A percentile compares a stretch with the other conserved stretches of the same genome.
Evolutionary conservation across 257 asterid species (phyloP).

Genomic region (Solanum bulbocastanum): DNA sequence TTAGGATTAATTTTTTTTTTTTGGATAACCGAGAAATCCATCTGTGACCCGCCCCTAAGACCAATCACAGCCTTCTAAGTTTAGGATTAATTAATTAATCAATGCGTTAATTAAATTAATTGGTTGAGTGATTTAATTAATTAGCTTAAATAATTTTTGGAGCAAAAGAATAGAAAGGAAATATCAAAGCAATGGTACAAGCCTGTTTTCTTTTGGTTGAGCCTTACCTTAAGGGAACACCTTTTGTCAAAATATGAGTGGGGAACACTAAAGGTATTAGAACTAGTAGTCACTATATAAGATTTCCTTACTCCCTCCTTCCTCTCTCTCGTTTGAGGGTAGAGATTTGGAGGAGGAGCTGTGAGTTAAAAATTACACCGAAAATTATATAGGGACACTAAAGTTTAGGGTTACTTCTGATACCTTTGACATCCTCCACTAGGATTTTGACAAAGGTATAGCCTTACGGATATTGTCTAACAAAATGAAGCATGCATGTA

Average conservation of each 20-base stretch:
- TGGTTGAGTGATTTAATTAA: not conserved
- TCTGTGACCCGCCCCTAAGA: fast-evolving
- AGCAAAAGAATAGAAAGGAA: not conserved
- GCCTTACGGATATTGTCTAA: not conserved
- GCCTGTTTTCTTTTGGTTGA: not conserved
- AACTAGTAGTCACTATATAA: not conserved
- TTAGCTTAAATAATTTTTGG: not conserved
- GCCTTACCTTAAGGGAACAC: not conserved
- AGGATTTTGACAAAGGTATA: not conserved
- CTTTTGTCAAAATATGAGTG: not conserved
- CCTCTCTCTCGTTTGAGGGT: not conserved
- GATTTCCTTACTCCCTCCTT: not conserved
- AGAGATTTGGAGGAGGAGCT: not conserved
- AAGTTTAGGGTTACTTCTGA: not conserved
- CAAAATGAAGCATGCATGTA: not conserved
- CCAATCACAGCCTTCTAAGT: not conserved
- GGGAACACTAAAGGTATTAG: not conserved
- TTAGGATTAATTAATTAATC: not conserved
- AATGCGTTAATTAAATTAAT: not conserved
- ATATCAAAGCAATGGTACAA: not conserved
- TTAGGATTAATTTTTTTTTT: not conserved
- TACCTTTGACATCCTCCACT: not conserved
- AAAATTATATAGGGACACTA: not conserved
- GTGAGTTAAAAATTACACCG: not conserved
- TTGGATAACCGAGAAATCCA: too few species aligned